phyloP scores from a whole-genome alignment of 2,329 filamentous ascomycete species.

The Cytospora mali region DNA sequence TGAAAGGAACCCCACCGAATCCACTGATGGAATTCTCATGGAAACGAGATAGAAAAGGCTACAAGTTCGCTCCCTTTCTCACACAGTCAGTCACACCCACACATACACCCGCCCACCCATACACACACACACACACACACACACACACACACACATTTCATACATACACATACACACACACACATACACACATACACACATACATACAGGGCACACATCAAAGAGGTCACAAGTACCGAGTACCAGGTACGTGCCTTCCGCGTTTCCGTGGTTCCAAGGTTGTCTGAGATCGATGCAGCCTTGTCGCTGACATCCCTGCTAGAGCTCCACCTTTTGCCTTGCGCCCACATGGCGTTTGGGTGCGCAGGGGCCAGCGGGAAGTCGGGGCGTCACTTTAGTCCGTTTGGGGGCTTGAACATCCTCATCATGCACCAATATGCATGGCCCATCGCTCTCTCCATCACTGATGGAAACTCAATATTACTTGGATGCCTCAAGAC shows the following conservation, averaged over 20 bases:
- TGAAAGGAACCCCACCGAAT: slow-evolving; percentile 4
- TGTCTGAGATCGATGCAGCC: slow-evolving; percentile 21
- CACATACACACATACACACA: background rate
- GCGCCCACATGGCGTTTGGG: slow-evolving; percentile 26
- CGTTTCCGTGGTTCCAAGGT: slow-evolving; percentile 16
- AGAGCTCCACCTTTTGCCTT: slow-evolving; percentile 19
- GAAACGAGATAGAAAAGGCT: slow-evolving; percentile 9
- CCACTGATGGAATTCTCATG: background rate
- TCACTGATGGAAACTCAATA: background rate
- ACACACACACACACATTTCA: background rate
- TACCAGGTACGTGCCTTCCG: slow-evolving; percentile 23
- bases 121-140: background rate
- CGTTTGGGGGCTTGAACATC: slow-evolving; percentile 14
- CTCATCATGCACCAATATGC: slow-evolving; percentile 6
- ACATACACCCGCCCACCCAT: too few species aligned
- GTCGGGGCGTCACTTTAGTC: slow-evolving; percentile 24
- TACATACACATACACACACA: too few species aligned
- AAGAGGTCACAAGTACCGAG: slow-evolving; percentile 14
- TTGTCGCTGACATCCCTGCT: slow-evolving; percentile 28
- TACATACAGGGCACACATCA: background rate
- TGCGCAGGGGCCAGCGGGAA: slow-evolving; percentile 24
- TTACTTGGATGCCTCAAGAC: slow-evolving; percentile 1
- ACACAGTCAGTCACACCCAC: too few species aligned
- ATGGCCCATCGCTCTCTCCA: too few species aligned
- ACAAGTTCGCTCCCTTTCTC: too few species aligned